phyloP scores from a whole-genome alignment of 2,329 filamentous ascomycete species.

The Pseudopyrenochaeta lycopersici region DNA sequence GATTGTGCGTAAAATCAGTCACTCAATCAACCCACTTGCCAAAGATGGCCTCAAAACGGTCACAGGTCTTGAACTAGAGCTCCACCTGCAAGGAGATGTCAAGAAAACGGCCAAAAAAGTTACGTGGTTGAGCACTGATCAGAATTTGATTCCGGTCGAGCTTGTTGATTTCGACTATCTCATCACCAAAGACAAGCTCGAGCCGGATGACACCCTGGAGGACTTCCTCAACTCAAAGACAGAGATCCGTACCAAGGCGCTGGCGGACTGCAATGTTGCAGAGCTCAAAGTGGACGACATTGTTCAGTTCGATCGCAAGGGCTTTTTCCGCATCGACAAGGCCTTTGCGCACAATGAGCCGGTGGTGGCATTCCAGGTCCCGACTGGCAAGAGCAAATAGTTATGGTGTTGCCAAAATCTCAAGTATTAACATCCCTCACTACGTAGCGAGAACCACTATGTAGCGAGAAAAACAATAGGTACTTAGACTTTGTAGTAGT shows the following conservation, averaged over 20 bases:
- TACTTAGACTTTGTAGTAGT: too few species aligned
- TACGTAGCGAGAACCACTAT: too few species aligned
- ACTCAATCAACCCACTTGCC: conserved; percentile 60
- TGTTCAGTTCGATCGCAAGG: conserved; percentile 93
- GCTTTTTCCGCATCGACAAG: conserved; percentile 86
- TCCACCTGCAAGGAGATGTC: conserved; percentile 92
- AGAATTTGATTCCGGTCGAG: conserved; percentile 82
- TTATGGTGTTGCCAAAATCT: too few species aligned
- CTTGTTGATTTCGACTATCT: conserved; percentile 95
- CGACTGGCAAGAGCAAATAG: conserved; percentile 66
- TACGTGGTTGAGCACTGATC: conserved; percentile 85
- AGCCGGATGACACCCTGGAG: conserved; percentile 83
- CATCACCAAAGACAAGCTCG: conserved; percentile 92
- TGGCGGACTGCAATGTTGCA: conserved; percentile 82
- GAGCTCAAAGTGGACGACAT: conserved; percentile 86
- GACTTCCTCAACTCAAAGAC: conserved; percentile 82
- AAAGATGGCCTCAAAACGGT: conserved; percentile 63
- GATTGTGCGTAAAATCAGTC: conserved; percentile 72
- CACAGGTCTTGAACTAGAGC: conserved; percentile 77
- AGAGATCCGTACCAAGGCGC: conserved; percentile 75
- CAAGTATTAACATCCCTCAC: too few species aligned
- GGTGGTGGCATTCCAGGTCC: conserved; percentile 74
- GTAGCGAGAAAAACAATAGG: background rate
- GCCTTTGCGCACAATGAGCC: conserved; percentile 66
- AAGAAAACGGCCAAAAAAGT: conserved; percentile 97